Percentiles rank a stretch among this genome's conserved stretches.
phyloP scores from a whole-genome alignment of 768 basidiomycete genomes.

The Leucocoprinus sp. region DNA sequence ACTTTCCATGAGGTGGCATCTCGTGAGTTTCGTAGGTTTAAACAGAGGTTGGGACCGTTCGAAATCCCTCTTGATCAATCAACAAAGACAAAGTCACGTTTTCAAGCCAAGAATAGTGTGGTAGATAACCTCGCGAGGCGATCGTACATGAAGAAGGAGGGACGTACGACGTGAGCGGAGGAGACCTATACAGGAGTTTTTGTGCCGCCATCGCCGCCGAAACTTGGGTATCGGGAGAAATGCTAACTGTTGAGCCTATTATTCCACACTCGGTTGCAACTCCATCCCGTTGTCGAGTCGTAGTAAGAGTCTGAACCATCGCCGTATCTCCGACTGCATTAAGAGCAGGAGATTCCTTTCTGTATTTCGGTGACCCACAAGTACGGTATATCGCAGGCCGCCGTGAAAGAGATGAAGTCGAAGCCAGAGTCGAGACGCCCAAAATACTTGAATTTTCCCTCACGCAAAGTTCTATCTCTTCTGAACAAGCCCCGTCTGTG shows the following conservation, averaged over 20 bases:
- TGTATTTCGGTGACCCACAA: neutral
- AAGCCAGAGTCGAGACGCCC: neutral
- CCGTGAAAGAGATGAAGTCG: neutral
- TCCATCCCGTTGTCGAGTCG: neutral
- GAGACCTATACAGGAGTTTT: neutral
- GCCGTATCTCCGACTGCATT: neutral
- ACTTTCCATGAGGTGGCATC: conserved; percentile 20
- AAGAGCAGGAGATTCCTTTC: neutral
- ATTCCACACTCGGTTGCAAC: neutral
- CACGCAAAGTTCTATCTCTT: conserved; percentile 10
- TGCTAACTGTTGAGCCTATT: neutral
- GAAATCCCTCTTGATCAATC: conserved; percentile 83
- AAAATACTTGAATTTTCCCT: neutral
- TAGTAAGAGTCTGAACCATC: neutral
- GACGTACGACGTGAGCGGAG: neutral
- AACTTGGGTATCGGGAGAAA: neutral
- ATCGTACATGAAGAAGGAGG: neutral
- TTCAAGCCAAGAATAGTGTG: conserved; percentile 39
- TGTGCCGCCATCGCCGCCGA: neutral
- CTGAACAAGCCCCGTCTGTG: conserved; percentile 6
- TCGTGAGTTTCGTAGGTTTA: conserved; percentile 44
- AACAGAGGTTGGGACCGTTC: conserved; percentile 53
- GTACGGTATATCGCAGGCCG: neutral
- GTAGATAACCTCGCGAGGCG: conserved; percentile 8
- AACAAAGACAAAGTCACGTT: conserved; percentile 49